These are phyloP conservation scores for Podaxis rugospora DNA, from an alignment of 768 basidiomycete genomes.

Conservation along the genomic window DNA sequence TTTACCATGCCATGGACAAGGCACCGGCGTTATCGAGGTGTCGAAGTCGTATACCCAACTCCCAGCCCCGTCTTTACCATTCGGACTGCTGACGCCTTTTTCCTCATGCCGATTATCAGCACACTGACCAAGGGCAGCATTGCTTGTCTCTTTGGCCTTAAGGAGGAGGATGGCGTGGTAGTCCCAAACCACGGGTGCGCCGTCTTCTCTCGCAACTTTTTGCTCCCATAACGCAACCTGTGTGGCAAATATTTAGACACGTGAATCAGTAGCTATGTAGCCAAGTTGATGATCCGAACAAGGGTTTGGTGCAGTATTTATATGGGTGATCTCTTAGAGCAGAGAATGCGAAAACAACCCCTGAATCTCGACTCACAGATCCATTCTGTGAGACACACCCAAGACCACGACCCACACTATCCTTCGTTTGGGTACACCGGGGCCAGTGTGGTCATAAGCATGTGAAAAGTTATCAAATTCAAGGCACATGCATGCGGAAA, in stretches of 20 bases:
- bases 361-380: too few relatives aligned
- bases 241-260: neutral
- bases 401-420: neutral
- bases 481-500: neutral
- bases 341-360: too few relatives aligned
- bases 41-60: conserved; percentile 73
- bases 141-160: conserved; percentile 22
- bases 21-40: conserved; percentile 39
- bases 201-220: conserved; percentile 31
- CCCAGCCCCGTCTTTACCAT: conserved; percentile 3
- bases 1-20: conserved; percentile 49
- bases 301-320: neutral
- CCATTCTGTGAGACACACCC: neutral
- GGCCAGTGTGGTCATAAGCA: neutral
- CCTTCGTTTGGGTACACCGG: neutral
- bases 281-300: neutral
- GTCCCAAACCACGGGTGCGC: conserved; percentile 59
- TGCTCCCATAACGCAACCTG: conserved; percentile 69
- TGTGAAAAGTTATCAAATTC: neutral
- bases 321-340: neutral
- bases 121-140: neutral
- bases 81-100: neutral
- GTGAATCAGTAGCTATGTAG: neutral
- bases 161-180: conserved; percentile 68
- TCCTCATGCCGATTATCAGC: neutral